Evolutionary conservation across 371 early-diverging fungal species (phyloP).

Genomic region (Parasitella parasitica): DNA sequence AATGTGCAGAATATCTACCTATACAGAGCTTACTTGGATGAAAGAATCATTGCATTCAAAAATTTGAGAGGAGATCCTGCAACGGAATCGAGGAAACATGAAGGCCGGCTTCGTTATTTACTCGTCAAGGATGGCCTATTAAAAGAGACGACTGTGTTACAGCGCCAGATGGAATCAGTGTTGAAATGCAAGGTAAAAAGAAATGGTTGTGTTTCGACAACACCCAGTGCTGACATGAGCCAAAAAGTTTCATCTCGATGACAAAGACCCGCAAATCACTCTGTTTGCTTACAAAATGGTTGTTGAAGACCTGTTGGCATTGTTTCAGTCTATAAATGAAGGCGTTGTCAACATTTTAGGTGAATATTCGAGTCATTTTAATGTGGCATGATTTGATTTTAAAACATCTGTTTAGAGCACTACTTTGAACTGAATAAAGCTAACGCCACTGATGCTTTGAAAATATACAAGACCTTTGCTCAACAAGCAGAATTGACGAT

Average conservation of each 20-base stretch:
- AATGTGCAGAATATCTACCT: constrained; percentile 74
- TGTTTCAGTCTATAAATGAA: constrained; percentile 90
- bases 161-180: constrained; percentile 76
- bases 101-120: constrained; percentile 52
- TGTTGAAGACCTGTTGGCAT: constrained; percentile 78
- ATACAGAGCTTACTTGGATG: constrained; percentile 84
- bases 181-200: constrained; percentile 74
- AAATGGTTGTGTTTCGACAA: too few relatives aligned
- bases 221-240: too few relatives aligned
- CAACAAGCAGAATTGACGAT: constrained; percentile 77
- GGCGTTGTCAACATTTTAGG: constrained; percentile 90
- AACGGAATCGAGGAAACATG: constrained; percentile 30
- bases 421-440: constrained; percentile 84
- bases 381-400: too few relatives aligned
- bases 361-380: constrained; percentile 15
- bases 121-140: constrained; percentile 69
- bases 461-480: constrained; percentile 87
- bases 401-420: too few relatives aligned
- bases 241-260: constrained; percentile 77
- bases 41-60: constrained; percentile 74
- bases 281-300: constrained; percentile 81
- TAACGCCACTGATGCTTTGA: constrained; percentile 73
- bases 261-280: constrained; percentile 85
- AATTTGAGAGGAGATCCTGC: constrained; percentile 78
- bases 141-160: constrained; percentile 72